A percentile compares a stretch with the other conserved stretches of the same genome.
Conservation (phyloP, 2,329 filamentous ascomycete genomes). For the Pyricularia sp. region DNA sequence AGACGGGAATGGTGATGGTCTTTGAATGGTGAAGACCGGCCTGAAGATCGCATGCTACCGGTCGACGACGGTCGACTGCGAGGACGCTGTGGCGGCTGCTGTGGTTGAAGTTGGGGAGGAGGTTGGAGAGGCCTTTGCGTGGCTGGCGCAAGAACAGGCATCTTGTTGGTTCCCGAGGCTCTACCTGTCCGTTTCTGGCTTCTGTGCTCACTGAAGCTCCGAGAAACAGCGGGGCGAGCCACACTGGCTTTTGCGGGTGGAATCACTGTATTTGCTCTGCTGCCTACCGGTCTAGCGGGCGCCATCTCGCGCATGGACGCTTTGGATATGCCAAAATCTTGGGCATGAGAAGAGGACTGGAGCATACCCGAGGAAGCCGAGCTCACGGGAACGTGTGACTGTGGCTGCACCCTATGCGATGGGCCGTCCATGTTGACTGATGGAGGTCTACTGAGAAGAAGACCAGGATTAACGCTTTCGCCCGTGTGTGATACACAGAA, state of each 20-base stretch:
- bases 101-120: background rate
- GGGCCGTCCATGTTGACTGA: conserved; percentile 31
- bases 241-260: conserved; percentile 37
- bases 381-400: background rate
- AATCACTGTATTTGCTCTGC: conserved; percentile 32
- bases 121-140: conserved; percentile 12
- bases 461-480: conserved; percentile 44
- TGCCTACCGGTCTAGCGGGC: conserved; percentile 22
- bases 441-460: conserved; percentile 41
- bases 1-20: conserved; percentile 32
- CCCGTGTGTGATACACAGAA: conserved; percentile 34
- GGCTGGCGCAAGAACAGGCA: conserved; percentile 36
- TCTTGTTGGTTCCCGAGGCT: conserved; percentile 16
- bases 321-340: conserved; percentile 17
- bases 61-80: conserved; percentile 20
- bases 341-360: background rate
- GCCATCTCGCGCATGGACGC: conserved; percentile 6
- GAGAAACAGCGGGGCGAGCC: conserved; percentile 33
- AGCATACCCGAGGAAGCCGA: background rate
- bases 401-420: background rate
- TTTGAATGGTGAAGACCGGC: conserved; percentile 41
- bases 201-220: conserved; percentile 41
- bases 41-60: conserved; percentile 25
- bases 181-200: conserved; percentile 30
- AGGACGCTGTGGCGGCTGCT: conserved; percentile 6